Percentiles rank a stretch among this genome's conserved stretches.
Evolutionary conservation across 495 filamentous ascomycete species (phyloP).

Genomic region (Podospora sp.): DNA sequence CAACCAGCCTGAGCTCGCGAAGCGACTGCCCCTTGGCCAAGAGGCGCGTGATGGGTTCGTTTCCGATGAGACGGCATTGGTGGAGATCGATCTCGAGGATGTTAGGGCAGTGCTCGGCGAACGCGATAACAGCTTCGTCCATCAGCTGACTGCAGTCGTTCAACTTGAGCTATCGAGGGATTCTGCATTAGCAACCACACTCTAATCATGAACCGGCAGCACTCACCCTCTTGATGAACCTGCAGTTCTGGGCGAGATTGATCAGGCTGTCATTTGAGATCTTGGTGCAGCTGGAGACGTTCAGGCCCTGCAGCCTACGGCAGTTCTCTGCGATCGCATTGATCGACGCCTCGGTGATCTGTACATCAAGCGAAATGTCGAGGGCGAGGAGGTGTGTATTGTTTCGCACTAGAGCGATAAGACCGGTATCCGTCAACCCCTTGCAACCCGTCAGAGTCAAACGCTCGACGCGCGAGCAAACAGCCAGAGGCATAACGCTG

Average conservation of each 20-base stretch:
- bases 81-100: constrained; percentile 97
- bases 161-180: constrained; percentile 74
- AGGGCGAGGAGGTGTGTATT: constrained; percentile 84
- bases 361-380: constrained; percentile 79
- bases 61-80: constrained; percentile 77
- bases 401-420: constrained; percentile 76
- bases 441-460: constrained; percentile 91
- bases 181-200: constrained; percentile 29
- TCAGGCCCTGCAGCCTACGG: constrained; percentile 84
- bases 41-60: constrained; percentile 76
- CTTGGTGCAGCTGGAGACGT: constrained; percentile 82
- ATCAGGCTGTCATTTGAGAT: constrained; percentile 85
- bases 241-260: constrained; percentile 79
- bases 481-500: constrained; percentile 75
- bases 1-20: constrained; percentile 83
- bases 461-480: constrained; percentile 90
- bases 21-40: constrained; percentile 75
- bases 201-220: not conserved
- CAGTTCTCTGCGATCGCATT: constrained; percentile 79
- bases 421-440: constrained; percentile 77
- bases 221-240: constrained; percentile 82
- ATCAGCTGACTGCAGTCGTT: constrained; percentile 83
- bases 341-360: constrained; percentile 83
- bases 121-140: constrained; percentile 76
- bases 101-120: constrained; percentile 84